Conservation (phyloP, 495 filamentous ascomycete genomes). For the Podospora tetraspora region DNA sequence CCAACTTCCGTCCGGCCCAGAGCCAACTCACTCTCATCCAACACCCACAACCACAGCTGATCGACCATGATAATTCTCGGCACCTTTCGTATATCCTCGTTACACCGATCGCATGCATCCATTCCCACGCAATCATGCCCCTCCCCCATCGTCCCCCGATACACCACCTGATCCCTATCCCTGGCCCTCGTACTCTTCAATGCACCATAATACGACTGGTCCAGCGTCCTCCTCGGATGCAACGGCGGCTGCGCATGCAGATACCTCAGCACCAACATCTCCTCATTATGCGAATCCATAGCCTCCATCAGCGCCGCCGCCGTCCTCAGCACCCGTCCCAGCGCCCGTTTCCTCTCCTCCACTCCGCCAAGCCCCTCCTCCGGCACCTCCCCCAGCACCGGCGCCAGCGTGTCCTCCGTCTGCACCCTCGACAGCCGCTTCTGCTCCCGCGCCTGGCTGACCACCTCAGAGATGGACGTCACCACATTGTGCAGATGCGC, state of each 20-base stretch:
- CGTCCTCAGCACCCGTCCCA: conserved; percentile 19
- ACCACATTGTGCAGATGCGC: conserved; percentile 12
- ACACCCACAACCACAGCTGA: conserved; percentile 63
- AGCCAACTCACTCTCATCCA: conserved; percentile 38
- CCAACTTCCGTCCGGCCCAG: no score
- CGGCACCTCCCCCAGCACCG: neutral
- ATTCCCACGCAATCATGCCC: conserved; percentile 19
- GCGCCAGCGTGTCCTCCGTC: conserved; percentile 12
- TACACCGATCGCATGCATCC: conserved; percentile 22
- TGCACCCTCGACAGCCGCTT: conserved; percentile 13
- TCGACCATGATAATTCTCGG: conserved; percentile 65
- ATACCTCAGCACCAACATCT: conserved; percentile 56
- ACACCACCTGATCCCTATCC: conserved; percentile 63
- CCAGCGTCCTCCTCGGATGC: conserved; percentile 59
- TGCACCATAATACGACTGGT: conserved; percentile 61
- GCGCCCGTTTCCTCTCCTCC: conserved; percentile 6
- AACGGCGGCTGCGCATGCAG: conserved; percentile 51
- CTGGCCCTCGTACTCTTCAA: conserved; percentile 53
- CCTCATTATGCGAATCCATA: conserved; percentile 39
- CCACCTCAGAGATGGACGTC: conserved; percentile 17
- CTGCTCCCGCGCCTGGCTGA: conserved; percentile 13
- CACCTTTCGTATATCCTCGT: conserved; percentile 36
- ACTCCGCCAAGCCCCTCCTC: neutral
- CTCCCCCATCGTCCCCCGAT: conserved; percentile 35
- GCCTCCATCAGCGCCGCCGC: conserved; percentile 25